These are phyloP conservation scores for Adansonia madagascariensis DNA, from an alignment of 441 rosid genomes.

Conservation along the genomic window DNA sequence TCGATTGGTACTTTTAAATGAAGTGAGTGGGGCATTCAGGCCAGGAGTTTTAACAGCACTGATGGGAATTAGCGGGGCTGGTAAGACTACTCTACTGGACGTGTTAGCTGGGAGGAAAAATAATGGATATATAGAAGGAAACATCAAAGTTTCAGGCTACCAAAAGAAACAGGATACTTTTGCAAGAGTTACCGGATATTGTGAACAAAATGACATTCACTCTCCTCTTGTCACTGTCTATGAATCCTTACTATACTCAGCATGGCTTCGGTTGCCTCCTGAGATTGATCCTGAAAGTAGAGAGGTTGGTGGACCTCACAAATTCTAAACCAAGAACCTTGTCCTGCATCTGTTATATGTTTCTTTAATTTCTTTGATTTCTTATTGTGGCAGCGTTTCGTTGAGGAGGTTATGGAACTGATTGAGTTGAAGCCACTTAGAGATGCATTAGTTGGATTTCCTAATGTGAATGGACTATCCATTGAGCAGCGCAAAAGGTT, in stretches of 20 bases:
- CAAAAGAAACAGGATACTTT: slow-evolving; percentile 63
- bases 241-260: slow-evolving; percentile 62
- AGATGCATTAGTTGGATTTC: slow-evolving; percentile 53
- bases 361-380: slow-evolving; percentile 8
- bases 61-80: slow-evolving; percentile 74
- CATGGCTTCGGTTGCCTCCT: slow-evolving; percentile 58
- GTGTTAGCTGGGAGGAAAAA: slow-evolving; percentile 69
- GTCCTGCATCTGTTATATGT: background rate
- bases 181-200: slow-evolving; percentile 65
- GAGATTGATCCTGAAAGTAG: slow-evolving; percentile 48
- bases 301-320: slow-evolving; percentile 34
- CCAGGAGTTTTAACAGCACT: slow-evolving; percentile 65
- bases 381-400: slow-evolving; percentile 44
- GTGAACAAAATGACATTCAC: slow-evolving; percentile 67
- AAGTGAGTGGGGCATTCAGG: slow-evolving; percentile 57
- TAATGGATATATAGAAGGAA: slow-evolving; percentile 57
- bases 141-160: slow-evolving; percentile 56
- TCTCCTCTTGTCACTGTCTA: slow-evolving; percentile 63
- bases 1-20: slow-evolving; percentile 46
- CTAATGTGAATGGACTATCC: slow-evolving; percentile 55
- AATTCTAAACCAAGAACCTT: slow-evolving; percentile 6
- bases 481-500: slow-evolving; percentile 68
- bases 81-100: slow-evolving; percentile 68
- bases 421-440: slow-evolving; percentile 55
- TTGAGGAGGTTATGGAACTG: slow-evolving; percentile 54